Conservation (phyloP, 2,329 filamentous ascomycete species). For the Fusarium heterosporum region DNA sequence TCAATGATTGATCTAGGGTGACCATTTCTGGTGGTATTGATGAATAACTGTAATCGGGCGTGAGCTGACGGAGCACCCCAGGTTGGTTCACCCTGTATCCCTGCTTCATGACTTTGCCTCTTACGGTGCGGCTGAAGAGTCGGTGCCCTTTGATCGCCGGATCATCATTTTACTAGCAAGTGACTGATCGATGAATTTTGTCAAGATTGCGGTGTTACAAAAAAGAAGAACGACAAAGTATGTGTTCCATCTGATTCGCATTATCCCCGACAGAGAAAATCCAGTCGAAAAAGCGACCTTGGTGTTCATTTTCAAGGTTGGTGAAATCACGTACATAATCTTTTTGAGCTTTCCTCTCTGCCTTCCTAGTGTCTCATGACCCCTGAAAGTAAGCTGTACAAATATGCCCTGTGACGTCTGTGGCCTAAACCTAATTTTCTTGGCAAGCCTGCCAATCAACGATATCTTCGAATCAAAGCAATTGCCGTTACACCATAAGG, state of each 20-base stretch:
- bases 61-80: not conserved
- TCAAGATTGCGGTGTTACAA: too few relatives aligned
- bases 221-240: too few relatives aligned
- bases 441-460: constrained; percentile 2
- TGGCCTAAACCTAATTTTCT: not conserved
- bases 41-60: not conserved
- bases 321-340: too few relatives aligned
- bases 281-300: too few relatives aligned
- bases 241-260: too few relatives aligned
- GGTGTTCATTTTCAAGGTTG: too few relatives aligned
- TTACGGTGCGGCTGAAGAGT: constrained; percentile 24
- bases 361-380: not conserved
- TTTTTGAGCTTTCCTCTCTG: not conserved
- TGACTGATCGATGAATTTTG: too few relatives aligned
- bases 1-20: too few relatives aligned
- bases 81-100: not conserved
- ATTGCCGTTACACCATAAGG: not conserved
- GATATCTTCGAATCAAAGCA: not conserved
- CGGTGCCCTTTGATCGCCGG: not conserved
- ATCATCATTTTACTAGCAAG: too few relatives aligned
- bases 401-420: not conserved
- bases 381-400: not conserved
- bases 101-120: constrained; percentile 4
- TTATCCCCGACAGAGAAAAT: too few relatives aligned
- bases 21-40: not conserved